phyloP scores from a whole-genome alignment of 441 rosid species.

The Metrosideros polymorpha region DNA sequence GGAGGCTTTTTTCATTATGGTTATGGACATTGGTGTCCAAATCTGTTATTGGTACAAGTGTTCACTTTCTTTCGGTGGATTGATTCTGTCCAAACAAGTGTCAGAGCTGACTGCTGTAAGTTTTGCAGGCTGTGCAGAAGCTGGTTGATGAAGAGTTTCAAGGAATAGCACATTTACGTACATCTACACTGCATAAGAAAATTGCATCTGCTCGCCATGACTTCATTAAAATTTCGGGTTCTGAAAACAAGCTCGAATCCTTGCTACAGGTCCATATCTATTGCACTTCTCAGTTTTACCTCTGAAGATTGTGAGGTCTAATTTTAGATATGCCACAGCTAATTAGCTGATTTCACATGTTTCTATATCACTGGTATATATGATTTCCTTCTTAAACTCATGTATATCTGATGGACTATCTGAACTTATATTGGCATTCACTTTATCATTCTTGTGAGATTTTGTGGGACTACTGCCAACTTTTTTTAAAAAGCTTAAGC shows the following conservation, averaged over 20 bases:
- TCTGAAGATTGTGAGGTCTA: background rate
- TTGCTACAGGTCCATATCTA: slow-evolving; percentile 54
- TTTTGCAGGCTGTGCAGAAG: slow-evolving; percentile 80
- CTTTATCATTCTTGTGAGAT: background rate
- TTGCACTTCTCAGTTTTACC: background rate
- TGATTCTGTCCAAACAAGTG: background rate
- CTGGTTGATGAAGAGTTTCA: slow-evolving; percentile 84
- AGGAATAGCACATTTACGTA: slow-evolving; percentile 80
- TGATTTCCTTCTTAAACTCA: background rate
- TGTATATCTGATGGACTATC: background rate
- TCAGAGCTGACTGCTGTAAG: background rate
- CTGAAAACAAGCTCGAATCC: slow-evolving; percentile 91
- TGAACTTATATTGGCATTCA: background rate
- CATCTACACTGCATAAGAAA: slow-evolving; percentile 86
- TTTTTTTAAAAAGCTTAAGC: too few relatives aligned
- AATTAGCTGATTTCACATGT: background rate
- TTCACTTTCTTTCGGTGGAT: background rate
- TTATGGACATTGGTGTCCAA: background rate
- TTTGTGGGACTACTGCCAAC: too few relatives aligned
- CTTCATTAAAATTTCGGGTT: slow-evolving; percentile 77
- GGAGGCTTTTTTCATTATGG: background rate
- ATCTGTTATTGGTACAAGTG: background rate
- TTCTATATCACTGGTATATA: background rate
- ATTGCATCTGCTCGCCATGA: slow-evolving; percentile 89
- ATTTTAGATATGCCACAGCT: background rate